A percentile compares a stretch with the other conserved stretches of the same genome.
phyloP scores from a whole-genome alignment of 2,329 filamentous ascomycete species.

The Penicillium sp. region DNA sequence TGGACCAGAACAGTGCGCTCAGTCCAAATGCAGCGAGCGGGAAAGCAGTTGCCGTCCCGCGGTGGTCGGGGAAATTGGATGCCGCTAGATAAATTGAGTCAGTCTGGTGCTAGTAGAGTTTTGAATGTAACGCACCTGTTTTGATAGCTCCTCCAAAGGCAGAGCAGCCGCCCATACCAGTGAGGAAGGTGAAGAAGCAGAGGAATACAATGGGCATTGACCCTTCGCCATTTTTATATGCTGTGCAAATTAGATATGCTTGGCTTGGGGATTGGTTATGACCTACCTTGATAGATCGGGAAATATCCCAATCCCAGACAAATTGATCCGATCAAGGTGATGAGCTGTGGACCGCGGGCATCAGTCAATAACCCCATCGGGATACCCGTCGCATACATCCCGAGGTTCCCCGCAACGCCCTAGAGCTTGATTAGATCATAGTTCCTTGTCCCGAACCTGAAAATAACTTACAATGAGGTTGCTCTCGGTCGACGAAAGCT shows the following conservation, averaged over 20 bases:
- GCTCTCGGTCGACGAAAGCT: slow-evolving; percentile 86
- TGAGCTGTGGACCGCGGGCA: slow-evolving; percentile 73
- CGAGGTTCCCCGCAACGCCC: slow-evolving; percentile 63
- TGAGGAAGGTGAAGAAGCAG: slow-evolving; percentile 82
- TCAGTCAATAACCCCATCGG: slow-evolving; percentile 89
- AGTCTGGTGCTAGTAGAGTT: background rate
- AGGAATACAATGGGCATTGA: slow-evolving; percentile 60
- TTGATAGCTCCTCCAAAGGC: slow-evolving; percentile 91
- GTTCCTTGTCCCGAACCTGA: slow-evolving; percentile 1
- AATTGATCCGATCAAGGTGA: slow-evolving; percentile 73
- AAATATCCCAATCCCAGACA: slow-evolving; percentile 80
- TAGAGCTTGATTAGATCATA: slow-evolving; percentile 37
- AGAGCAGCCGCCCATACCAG: slow-evolving; percentile 84
- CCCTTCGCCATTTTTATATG: slow-evolving; percentile 69
- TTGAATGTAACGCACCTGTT: slow-evolving; percentile 49
- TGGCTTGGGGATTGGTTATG: background rate
- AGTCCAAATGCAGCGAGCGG: slow-evolving; percentile 90
- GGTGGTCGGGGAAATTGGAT: slow-evolving; percentile 85
- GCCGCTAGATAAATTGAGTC: slow-evolving; percentile 58
- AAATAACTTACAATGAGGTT: slow-evolving; percentile 74
- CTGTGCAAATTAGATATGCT: slow-evolving; percentile 38
- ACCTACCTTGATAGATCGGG: slow-evolving; percentile 66
- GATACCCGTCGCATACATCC: slow-evolving; percentile 91
- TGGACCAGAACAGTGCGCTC: slow-evolving; percentile 94
- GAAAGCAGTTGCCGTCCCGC: slow-evolving; percentile 92